Percentiles rank a stretch among this genome's conserved stretches.
These are phyloP conservation scores for Drechslerella stenobrocha DNA, from an alignment of 2,329 filamentous ascomycete species.

Conservation along the genomic window DNA sequence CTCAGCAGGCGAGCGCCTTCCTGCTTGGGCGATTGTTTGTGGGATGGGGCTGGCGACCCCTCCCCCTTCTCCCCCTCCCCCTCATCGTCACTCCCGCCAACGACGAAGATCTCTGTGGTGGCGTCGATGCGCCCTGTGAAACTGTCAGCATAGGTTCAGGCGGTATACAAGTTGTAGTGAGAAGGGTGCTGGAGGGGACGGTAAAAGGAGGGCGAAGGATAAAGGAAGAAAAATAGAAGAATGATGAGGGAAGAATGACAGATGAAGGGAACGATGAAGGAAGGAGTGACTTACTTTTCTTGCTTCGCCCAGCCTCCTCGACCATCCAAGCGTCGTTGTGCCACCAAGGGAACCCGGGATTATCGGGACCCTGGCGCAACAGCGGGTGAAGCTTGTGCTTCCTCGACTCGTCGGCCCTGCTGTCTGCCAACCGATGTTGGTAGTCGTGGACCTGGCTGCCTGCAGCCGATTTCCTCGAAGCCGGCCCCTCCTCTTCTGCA, in stretches of 20 bases:
- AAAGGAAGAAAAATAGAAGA: no score
- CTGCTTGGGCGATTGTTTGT: neutral
- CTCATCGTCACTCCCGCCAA: neutral
- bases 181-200: neutral
- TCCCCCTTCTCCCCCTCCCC: neutral
- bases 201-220: neutral
- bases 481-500: conserved; percentile 4
- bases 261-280: neutral
- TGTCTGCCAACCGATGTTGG: neutral
- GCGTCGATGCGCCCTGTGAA: conserved; percentile 7
- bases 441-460: conserved; percentile 1
- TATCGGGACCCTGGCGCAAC: conserved; percentile 35
- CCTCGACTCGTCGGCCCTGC: neutral
- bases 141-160: neutral
- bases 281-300: conserved; percentile 19
- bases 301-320: conserved; percentile 3
- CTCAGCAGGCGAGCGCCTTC: conserved; percentile 16
- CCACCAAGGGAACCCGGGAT: conserved; percentile 46
- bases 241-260: neutral
- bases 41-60: neutral
- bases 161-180: neutral
- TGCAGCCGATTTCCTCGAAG: conserved; percentile 14
- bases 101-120: neutral
- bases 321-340: conserved; percentile 25
- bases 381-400: conserved; percentile 22